Percentiles rank a stretch among this genome's conserved stretches.
phyloP scores from a whole-genome alignment of 768 basidiomycete genomes.

The Calocybe cyanea region DNA sequence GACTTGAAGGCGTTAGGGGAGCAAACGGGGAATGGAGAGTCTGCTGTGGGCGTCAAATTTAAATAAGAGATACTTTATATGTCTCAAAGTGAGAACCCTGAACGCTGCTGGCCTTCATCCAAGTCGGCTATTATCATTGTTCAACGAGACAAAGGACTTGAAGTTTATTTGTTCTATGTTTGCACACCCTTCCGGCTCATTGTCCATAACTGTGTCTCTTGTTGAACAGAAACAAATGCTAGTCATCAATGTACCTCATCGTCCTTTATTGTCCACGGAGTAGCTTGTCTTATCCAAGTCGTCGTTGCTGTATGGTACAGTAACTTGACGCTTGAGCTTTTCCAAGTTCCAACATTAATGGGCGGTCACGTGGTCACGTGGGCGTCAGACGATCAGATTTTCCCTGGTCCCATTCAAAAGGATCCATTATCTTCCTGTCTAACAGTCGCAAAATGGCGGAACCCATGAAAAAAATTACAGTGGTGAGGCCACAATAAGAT shows the following conservation, averaged over 20 bases:
- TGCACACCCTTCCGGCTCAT: conserved; percentile 7
- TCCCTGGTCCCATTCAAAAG: no score
- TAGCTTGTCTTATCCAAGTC: no score
- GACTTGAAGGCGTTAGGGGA: conserved; percentile 14
- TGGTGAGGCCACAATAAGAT: conserved; percentile 26
- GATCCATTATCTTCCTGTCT: no score
- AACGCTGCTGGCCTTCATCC: conserved; percentile 16
- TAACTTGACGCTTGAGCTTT: no score
- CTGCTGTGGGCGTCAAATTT: conserved; percentile 17
- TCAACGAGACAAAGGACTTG: conserved; percentile 12
- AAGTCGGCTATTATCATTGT: conserved; percentile 14
- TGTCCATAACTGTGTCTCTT: no score
- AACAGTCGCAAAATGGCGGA: conserved; percentile 38
- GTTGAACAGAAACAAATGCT: no score
- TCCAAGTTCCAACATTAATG: no score
- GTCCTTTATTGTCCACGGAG: no score
- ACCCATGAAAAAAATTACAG: conserved; percentile 36
- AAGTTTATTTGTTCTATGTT: conserved; percentile 17
- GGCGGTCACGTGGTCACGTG: no score
- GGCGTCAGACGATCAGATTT: no score
- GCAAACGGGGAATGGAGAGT: conserved; percentile 15
- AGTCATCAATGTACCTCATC: no score
- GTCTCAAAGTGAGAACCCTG: conserved; percentile 16
- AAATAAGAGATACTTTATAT: conserved; percentile 26
- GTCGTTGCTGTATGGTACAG: no score